Evolutionary conservation across 192 early-diverging fungal species (phyloP).

Genomic region (Coemansia sp.): DNA sequence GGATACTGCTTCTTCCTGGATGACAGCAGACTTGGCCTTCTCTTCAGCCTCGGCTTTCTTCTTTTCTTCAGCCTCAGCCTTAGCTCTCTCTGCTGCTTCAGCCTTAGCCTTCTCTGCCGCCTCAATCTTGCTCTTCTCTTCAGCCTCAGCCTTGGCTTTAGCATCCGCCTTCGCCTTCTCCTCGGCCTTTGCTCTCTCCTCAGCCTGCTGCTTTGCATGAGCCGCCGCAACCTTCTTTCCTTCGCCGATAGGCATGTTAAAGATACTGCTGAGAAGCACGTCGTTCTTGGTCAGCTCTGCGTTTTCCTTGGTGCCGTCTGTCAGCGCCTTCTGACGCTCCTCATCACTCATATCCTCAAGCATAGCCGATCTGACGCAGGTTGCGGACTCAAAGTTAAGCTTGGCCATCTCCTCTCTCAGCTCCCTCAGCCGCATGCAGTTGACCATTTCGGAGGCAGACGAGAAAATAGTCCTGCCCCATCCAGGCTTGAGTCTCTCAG

Average conservation of each 20-base stretch:
- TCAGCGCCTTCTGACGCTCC: conserved; percentile 53
- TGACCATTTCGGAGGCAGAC: conserved; percentile 74
- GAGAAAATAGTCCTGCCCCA: conserved; percentile 87
- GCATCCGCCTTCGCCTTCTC: conserved; percentile 5
- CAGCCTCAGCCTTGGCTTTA: conserved; percentile 51
- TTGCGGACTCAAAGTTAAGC: conserved; percentile 44
- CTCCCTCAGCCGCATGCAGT: conserved; percentile 59
- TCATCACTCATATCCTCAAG: conserved; percentile 47
- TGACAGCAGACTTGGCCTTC: background rate
- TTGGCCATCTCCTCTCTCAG: conserved; percentile 48
- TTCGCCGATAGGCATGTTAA: conserved; percentile 51
- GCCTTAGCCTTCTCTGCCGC: conserved; percentile 41
- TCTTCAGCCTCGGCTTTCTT: background rate
- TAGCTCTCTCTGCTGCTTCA: conserved; percentile 1
- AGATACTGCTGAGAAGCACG: conserved; percentile 45
- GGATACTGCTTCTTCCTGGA: background rate
- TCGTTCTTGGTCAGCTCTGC: conserved; percentile 41
- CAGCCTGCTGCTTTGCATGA: conserved; percentile 40
- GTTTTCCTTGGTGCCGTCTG: conserved; percentile 55
- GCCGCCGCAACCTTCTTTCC: conserved; percentile 42
- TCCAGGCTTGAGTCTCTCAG: conserved; percentile 69
- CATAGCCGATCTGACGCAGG: conserved; percentile 29
- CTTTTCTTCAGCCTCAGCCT: background rate
- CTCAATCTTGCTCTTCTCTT: no score
- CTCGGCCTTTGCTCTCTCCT: conserved; percentile 47